Percentiles rank a stretch among this genome's conserved stretches.
These are phyloP conservation scores for Dovyalis caffra DNA, from an alignment of 345 rosid species.

Conservation along the genomic window DNA sequence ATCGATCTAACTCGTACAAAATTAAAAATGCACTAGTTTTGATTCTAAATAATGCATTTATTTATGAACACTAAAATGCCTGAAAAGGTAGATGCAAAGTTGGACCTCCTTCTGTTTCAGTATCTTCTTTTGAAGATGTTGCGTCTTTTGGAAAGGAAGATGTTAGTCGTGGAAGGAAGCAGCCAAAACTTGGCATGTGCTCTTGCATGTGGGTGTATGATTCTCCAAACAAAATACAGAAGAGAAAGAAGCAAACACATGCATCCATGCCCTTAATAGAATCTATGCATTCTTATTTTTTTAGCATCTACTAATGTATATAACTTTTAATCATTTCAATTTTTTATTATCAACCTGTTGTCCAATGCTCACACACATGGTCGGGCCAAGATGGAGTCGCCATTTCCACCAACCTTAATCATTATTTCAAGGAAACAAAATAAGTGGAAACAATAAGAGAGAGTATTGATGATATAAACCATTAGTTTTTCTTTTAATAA, in stretches of 20 bases:
- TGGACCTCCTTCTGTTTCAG: neutral
- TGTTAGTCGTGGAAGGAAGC: neutral
- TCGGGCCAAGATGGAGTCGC: constrained; percentile 2
- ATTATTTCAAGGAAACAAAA: neutral
- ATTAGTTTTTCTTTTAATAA: too few species aligned
- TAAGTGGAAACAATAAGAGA: neutral
- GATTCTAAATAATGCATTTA: too few species aligned
- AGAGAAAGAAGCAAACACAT: constrained; percentile 5
- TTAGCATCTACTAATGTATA: neutral
- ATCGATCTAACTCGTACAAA: too few species aligned
- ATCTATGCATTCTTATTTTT: too few species aligned
- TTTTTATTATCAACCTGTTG: neutral
- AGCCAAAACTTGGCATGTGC: constrained; percentile 17
- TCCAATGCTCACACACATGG: neutral
- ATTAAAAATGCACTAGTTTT: too few species aligned
- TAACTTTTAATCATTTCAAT: too few species aligned
- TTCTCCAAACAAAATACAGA: constrained; percentile 14
- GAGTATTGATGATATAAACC: too few species aligned
- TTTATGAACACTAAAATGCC: too few species aligned
- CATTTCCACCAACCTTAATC: constrained; percentile 15
- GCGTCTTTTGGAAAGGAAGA: neutral
- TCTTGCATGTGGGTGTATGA: constrained; percentile 16
- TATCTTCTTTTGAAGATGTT: constrained; percentile 5
- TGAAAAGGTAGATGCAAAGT: neutral
- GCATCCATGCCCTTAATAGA: neutral